A percentile compares a stretch with the other conserved stretches of the same genome.
Evolutionary conservation across 2,329 filamentous ascomycete genomes (phyloP).

Genomic region (Phialocephala sp.): DNA sequence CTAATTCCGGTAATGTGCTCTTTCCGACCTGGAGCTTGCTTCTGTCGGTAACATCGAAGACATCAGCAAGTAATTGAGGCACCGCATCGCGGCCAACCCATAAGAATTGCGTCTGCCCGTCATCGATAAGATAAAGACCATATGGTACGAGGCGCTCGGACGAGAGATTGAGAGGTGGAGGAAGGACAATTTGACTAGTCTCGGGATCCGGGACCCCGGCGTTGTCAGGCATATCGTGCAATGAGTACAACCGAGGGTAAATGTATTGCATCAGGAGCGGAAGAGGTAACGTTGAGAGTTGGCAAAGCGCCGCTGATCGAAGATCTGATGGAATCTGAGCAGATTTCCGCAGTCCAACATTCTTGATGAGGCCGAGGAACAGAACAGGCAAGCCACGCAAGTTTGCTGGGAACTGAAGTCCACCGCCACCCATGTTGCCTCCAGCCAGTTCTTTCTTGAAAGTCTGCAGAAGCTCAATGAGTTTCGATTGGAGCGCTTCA

Average conservation of each 20-base stretch:
- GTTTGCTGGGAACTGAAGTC: slow-evolving; percentile 93
- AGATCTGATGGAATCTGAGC: slow-evolving; percentile 94
- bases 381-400: slow-evolving; percentile 85
- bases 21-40: slow-evolving; percentile 90
- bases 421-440: slow-evolving; percentile 90
- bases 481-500: slow-evolving; percentile 88
- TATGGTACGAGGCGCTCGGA: slow-evolving; percentile 88
- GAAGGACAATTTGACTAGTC: slow-evolving; percentile 88
- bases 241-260: slow-evolving; percentile 81
- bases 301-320: slow-evolving; percentile 87
- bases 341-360: slow-evolving; percentile 90
- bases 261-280: slow-evolving; percentile 94
- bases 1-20: slow-evolving; percentile 81
- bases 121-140: slow-evolving; percentile 94
- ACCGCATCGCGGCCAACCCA: slow-evolving; percentile 96
- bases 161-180: slow-evolving; percentile 82
- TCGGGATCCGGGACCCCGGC: slow-evolving; percentile 84
- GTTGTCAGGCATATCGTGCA: slow-evolving; percentile 96
- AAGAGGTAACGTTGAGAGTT: slow-evolving; percentile 91
- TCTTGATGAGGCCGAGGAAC: slow-evolving; percentile 95
- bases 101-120: slow-evolving; percentile 96
- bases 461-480: slow-evolving; percentile 89
- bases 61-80: slow-evolving; percentile 84
- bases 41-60: slow-evolving; percentile 87
- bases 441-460: slow-evolving; percentile 97